Evolutionary conservation across 306 rosid species (phyloP).

Genomic region (Arachis hypogaea): DNA sequence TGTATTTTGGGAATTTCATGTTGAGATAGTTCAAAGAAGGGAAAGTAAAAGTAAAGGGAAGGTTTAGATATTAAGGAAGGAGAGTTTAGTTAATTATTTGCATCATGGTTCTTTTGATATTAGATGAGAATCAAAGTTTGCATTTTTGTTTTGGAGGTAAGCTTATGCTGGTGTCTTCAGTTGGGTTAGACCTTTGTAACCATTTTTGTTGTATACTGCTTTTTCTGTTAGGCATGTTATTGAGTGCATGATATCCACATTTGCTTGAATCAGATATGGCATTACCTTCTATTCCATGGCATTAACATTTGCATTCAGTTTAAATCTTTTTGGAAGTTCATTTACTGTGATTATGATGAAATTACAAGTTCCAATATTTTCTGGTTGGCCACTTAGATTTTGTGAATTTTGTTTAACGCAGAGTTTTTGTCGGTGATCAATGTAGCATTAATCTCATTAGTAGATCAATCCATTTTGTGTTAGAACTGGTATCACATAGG

Average conservation of each 20-base stretch:
- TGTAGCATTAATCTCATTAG: not conserved
- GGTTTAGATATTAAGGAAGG: not conserved
- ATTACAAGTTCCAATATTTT: slow-evolving; percentile 1
- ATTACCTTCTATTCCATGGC: not conserved
- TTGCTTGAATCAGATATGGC: slow-evolving; percentile 5
- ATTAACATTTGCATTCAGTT: slow-evolving; percentile 7
- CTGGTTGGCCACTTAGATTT: not conserved
- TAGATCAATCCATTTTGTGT: too few relatives aligned
- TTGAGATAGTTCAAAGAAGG: not conserved
- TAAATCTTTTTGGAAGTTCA: slow-evolving; percentile 15
- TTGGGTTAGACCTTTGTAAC: not conserved
- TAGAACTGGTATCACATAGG: too few relatives aligned
- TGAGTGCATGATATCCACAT: not conserved
- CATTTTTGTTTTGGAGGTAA: too few relatives aligned
- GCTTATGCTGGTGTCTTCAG: not conserved
- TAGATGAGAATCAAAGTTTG: not conserved
- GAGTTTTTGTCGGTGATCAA: not conserved
- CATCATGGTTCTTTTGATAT: not conserved
- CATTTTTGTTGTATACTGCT: not conserved
- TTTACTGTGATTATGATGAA: not conserved
- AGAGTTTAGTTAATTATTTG: not conserved
- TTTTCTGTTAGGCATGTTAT: not conserved
- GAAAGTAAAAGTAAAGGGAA: not conserved
- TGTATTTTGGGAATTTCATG: not conserved
- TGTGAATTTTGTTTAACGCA: not conserved